phyloP scores from a whole-genome alignment of 129 eudicot genomes.

The Cynara cardunculus region DNA sequence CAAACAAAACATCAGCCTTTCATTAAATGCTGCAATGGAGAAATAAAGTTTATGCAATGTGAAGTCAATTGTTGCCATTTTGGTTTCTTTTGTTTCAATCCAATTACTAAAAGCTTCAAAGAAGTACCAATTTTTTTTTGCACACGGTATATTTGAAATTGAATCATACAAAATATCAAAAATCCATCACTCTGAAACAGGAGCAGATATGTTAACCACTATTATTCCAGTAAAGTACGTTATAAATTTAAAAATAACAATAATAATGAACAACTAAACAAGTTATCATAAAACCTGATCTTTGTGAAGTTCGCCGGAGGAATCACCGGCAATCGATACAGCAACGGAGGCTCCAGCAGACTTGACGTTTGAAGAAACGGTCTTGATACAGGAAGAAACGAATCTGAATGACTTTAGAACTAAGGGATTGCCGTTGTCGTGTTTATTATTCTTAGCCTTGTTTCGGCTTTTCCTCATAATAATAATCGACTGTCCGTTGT shows the following conservation, averaged over 20 bases:
- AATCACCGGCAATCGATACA: slow-evolving; percentile 45
- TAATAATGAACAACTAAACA: not conserved
- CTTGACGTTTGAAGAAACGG: slow-evolving; percentile 65
- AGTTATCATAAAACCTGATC: slow-evolving; percentile 53
- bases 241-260: not conserved
- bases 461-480: slow-evolving; percentile 59
- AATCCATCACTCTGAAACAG: not conserved
- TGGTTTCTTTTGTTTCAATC: not conserved
- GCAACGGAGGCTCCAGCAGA: slow-evolving; percentile 69
- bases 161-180: not conserved
- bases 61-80: too few relatives aligned
- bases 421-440: slow-evolving; percentile 40
- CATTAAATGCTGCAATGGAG: too few relatives aligned
- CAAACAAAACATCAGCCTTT: too few relatives aligned
- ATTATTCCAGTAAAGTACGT: slow-evolving; percentile 2
- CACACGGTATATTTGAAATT: too few relatives aligned
- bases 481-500: slow-evolving; percentile 10
- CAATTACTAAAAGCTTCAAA: not conserved
- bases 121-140: too few relatives aligned
- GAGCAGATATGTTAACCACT: not conserved
- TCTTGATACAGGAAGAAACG: slow-evolving; percentile 60
- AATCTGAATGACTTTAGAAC: slow-evolving; percentile 56
- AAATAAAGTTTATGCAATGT: too few relatives aligned
- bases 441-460: slow-evolving; percentile 26
- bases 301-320: slow-evolving; percentile 48